Base-by-base conservation (phyloP, 345 rosid species). In the Linum usitatissimum region DNA sequence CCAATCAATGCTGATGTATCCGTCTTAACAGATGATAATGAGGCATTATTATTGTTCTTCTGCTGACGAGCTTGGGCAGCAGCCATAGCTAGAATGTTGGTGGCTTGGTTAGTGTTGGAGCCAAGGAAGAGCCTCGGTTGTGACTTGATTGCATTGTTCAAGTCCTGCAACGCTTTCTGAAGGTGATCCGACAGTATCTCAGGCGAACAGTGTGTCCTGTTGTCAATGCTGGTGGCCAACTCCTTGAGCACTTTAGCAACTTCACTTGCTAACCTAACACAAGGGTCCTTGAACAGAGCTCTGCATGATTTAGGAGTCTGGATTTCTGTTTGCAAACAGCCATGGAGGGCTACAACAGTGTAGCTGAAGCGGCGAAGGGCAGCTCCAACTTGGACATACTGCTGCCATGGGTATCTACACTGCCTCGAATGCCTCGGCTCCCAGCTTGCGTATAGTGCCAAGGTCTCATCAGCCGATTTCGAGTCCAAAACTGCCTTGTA, bases 331-430 rank as follows among this genome's bases (percentile, higher is more conserved):
- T 69, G 84, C 68, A 90, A 76, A 63, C 97, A 85, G 31, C 95
- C 97, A 58, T 90, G 97, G 17, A 90, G 77, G 64, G 95, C 89
- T n/a, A 86, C 93, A 55, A 86, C 76, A 18, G 84, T 80, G 65
- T 87, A 86, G 59, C 95, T 87, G 45, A 90, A 90, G 54, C 79
- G 95, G 66, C 95, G 95, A 64, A 90, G 90, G 66, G 83, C 84
- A 38, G 85, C 78, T 67, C 97, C 97, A 59, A 87, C 36, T 77
- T 90, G 84, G 54, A 86, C 84, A 54, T 90, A 87, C 55, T 84
- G 91, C 64, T 75, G 81, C 84, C 87, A 83, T n/a, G 97, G 97
- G 59, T 76, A 81, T 61, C 73, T 79, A 74, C 90, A 80, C 18
- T 77, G 73, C 63, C 81, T 71, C 0, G 83, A 78, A 64, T 79